A percentile compares a stretch with the other conserved stretches of the same genome.
phyloP scores from a whole-genome alignment of 148 eudicot species.

The Cornus suecica region DNA sequence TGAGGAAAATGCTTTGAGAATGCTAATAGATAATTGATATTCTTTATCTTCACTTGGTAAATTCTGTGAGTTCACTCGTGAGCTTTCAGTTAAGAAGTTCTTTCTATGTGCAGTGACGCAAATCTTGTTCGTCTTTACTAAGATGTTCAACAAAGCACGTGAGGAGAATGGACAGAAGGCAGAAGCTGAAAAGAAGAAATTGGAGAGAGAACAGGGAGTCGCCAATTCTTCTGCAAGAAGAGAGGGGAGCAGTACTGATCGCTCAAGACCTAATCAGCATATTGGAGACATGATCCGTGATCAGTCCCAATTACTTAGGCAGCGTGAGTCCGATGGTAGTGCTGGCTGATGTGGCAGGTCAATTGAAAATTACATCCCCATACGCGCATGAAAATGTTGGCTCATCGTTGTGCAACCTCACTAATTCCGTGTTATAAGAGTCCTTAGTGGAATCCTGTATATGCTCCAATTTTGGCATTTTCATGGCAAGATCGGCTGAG shows the following conservation, averaged over 20 bases:
- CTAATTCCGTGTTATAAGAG: background rate
- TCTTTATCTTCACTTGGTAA: background rate
- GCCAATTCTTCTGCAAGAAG: conserved; percentile 49
- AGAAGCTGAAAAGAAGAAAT: conserved; percentile 89
- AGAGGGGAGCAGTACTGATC: conserved; percentile 49
- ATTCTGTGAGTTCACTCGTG: background rate
- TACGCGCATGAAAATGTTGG: background rate
- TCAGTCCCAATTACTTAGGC: conserved; percentile 3
- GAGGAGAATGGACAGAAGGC: conserved; percentile 86
- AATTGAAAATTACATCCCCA: background rate
- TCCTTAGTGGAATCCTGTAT: background rate
- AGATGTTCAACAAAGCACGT: conserved; percentile 81
- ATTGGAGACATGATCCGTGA: conserved; percentile 37
- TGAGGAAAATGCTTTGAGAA: background rate
- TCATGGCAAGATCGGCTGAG: background rate
- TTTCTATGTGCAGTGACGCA: conserved; percentile 70
- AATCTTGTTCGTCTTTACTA: conserved; percentile 69
- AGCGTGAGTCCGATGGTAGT: background rate
- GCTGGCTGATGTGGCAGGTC: background rate
- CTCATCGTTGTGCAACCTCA: background rate
- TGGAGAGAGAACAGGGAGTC: conserved; percentile 80
- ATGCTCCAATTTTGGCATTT: background rate
- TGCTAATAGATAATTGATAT: background rate
- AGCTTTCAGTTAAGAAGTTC: too few relatives aligned
- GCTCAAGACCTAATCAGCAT: conserved; percentile 39